Percentiles rank a stretch among this genome's conserved stretches.
These are phyloP conservation scores for Tetrahymena malaccensis DNA, from an alignment of 73 alveolate species.

Conservation along the genomic window DNA sequence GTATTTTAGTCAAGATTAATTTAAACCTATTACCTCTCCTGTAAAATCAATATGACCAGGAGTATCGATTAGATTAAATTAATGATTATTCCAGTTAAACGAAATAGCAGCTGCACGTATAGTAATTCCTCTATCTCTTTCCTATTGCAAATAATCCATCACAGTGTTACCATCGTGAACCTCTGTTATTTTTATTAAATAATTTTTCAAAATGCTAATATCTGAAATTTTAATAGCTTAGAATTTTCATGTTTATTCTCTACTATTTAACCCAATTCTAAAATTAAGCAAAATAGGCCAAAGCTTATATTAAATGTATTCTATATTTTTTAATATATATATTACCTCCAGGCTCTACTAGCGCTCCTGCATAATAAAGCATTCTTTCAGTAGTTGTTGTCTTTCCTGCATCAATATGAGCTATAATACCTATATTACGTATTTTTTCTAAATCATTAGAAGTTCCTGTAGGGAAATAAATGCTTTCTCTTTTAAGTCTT, in stretches of 20 bases:
- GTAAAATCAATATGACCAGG: constrained; percentile 99
- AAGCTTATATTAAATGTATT: neutral
- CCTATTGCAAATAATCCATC: constrained; percentile 60
- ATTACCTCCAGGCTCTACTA: constrained; percentile 65
- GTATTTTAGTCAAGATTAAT: neutral
- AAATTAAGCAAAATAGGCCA: neutral
- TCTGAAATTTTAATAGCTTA: neutral
- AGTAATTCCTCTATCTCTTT: constrained; percentile 82
- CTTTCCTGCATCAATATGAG: constrained; percentile 91
- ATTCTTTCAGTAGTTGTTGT: constrained; percentile 87
- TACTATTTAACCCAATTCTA: neutral
- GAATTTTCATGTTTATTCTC: neutral
- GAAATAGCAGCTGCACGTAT: constrained; percentile 86
- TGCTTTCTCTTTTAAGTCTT: constrained; percentile 15
- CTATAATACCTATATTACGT: constrained; percentile 75
- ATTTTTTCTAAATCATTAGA: constrained; percentile 51
- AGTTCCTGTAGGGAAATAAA: constrained; percentile 16
- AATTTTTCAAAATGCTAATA: neutral
- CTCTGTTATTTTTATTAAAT: neutral
- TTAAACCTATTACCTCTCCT: constrained; percentile 66
- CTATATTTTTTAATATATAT: neutral
- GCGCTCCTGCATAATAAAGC: constrained; percentile 78
- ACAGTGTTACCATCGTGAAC: constrained; percentile 56
- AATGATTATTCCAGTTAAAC: constrained; percentile 67
- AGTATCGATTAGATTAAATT: constrained; percentile 88